A percentile compares a stretch with the other conserved stretches of the same genome.
phyloP scores from a whole-genome alignment of 2,329 filamentous ascomycete species.

The Graphilbum sp. region DNA sequence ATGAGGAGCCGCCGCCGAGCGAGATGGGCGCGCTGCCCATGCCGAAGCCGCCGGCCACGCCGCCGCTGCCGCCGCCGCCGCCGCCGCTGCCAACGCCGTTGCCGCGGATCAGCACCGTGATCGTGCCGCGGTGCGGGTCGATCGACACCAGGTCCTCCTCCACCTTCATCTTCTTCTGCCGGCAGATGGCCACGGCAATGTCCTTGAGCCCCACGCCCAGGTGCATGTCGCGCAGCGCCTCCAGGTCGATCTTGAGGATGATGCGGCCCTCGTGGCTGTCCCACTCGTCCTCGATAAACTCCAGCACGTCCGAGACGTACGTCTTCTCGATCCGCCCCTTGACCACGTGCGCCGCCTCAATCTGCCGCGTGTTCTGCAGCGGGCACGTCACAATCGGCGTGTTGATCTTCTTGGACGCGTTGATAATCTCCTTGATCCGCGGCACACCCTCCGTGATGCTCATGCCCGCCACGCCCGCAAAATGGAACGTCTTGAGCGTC shows the following conservation, averaged over 20 bases:
- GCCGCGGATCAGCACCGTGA: constrained; percentile 54
- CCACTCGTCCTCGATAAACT: constrained; percentile 79
- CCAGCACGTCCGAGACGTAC: constrained; percentile 65
- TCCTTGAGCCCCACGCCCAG: constrained; percentile 61
- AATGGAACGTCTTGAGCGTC: constrained; percentile 99
- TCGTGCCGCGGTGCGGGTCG: constrained; percentile 40
- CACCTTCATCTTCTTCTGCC: constrained; percentile 70
- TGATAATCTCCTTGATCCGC: constrained; percentile 99
- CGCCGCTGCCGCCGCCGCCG: constrained; percentile 17
- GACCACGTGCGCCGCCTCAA: constrained; percentile 73
- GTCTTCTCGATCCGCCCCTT: constrained; percentile 94
- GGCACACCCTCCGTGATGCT: constrained; percentile 98
- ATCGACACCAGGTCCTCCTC: constrained; percentile 40
- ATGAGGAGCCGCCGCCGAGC: constrained; percentile 20
- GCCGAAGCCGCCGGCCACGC: constrained; percentile 21
- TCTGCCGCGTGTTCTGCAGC: constrained; percentile 56
- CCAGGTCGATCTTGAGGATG: constrained; percentile 64
- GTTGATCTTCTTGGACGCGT: constrained; percentile 84
- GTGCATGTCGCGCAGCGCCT: constrained; percentile 64
- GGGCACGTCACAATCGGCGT: constrained; percentile 87
- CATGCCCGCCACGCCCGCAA: constrained; percentile 98
- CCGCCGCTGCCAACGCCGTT: constrained; percentile 22
- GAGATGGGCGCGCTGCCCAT: constrained; percentile 11
- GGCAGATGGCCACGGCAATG: constrained; percentile 61
- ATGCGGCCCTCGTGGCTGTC: constrained; percentile 60